These are phyloP conservation scores for Globisporangium spinosum DNA, from an alignment of 352 stramenopile genomes.

Conservation along the genomic window DNA sequence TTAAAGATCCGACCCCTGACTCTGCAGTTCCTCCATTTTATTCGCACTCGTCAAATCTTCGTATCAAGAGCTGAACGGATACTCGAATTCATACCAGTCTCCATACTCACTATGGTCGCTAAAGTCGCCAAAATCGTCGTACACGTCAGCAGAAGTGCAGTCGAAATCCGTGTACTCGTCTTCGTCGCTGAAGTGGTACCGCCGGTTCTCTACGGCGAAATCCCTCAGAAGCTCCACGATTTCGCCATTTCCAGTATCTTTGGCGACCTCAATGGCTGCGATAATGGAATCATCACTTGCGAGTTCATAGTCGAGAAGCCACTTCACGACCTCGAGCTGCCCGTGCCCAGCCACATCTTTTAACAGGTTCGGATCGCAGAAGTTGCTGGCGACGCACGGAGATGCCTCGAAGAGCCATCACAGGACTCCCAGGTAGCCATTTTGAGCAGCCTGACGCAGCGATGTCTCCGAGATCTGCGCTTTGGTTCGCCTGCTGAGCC, in stretches of 20 bases:
- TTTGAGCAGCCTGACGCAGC: background rate
- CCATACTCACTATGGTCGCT: background rate
- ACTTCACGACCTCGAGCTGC: background rate
- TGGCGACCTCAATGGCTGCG: background rate
- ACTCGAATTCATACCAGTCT: background rate
- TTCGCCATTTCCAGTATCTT: background rate
- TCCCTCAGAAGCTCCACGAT: background rate
- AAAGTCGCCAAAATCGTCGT: background rate
- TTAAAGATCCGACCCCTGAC: background rate
- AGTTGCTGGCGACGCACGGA: background rate
- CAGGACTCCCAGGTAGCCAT: background rate
- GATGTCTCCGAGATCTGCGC: background rate
- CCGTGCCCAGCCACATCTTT: background rate
- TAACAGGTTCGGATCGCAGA: conserved; percentile 1
- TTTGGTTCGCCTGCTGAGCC: background rate
- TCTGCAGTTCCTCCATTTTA: background rate
- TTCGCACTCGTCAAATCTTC: background rate
- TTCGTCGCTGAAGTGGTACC: background rate
- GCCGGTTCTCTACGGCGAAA: background rate
- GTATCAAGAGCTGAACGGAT: background rate
- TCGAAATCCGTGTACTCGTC: background rate
- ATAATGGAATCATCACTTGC: background rate
- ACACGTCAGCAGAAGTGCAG: background rate
- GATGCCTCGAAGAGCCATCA: conserved; percentile 5
- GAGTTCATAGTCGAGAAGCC: background rate